Evolutionary conservation across 129 eudicot species (phyloP), one percentile per base, ranked within the genome.

Genomic region (Flaveria ramosissima): DNA sequence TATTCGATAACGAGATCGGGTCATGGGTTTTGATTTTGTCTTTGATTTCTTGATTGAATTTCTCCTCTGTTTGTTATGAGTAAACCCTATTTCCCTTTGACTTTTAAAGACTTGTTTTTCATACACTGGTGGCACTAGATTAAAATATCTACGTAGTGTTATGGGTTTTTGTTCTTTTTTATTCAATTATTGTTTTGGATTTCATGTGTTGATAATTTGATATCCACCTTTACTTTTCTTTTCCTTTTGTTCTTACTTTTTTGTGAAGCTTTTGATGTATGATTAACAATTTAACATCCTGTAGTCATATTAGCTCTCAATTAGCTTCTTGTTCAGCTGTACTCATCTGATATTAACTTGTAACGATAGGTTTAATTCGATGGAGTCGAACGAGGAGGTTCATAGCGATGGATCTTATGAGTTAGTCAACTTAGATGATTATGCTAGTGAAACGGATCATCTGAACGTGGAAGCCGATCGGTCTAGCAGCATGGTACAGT

Each of bases 351-450:
- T 30, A 6, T 14, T 73, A 66, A 24, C 52, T 65, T 73, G 17
- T 52, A 36, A 32, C 8, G 3, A 20, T 53, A 78, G 45, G 68
- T 9, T 27, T 53, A 51, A 47, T 43, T 62, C 63, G 48, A 81
- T 85, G 88, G 81, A 73, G 74, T 43, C 6, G 20, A 62, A 73
- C 20, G 82, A 75, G 51, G 85, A 69, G 16, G 78, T 72, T 76
- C 68, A 71, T 9, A 86, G 84, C 52, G 89, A 85, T 72, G 87
- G 84, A 80, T 80, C 85, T 16, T 86, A 52, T 69, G 87, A 80
- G 56, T 36, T 83, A 21, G 74, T 86, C 41, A 70, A 80, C 27
- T 76, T 48, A 14, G 80, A 71, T 41, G 83, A 85, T 51, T 62
- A 77, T 69, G 80, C 43, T 65, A 71, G 42, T 68, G 48, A 23